Conservation (phyloP, 75 land plant species). For the Pinus tabuliformis region DNA sequence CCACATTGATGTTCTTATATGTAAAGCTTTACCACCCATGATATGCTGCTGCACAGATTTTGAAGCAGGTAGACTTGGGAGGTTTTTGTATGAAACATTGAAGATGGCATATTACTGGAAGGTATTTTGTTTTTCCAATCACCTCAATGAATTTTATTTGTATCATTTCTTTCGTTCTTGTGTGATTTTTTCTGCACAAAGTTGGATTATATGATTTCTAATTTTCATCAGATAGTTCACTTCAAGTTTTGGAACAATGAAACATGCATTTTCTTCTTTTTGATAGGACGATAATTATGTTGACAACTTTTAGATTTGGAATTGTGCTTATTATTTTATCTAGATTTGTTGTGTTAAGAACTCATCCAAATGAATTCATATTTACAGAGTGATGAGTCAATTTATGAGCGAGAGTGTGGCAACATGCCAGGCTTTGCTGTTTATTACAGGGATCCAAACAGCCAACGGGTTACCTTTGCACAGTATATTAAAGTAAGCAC, state of each 20-base stretch:
- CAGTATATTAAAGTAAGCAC: conserved; percentile 81
- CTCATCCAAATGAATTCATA: not conserved
- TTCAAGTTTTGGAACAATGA: not conserved
- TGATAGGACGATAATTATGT: not conserved
- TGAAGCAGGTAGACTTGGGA: conserved; percentile 96
- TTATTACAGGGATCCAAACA: conserved; percentile 80
- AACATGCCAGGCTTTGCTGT: conserved; percentile 99
- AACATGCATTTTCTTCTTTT: not conserved
- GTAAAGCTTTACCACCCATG: conserved; percentile 96
- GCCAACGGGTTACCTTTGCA: conserved; percentile 80
- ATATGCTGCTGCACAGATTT: conserved; percentile 97
- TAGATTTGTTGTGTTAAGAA: not conserved
- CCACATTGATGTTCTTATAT: conserved; percentile 92
- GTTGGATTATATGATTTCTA: not conserved
- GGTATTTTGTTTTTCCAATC: conserved; percentile 32
- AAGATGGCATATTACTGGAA: conserved; percentile 98
- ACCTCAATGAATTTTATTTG: not conserved
- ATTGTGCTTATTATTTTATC: conserved; percentile 9
- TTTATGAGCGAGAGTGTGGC: conserved; percentile 96
- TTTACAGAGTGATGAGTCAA: conserved; percentile 82
- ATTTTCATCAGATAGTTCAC: not conserved
- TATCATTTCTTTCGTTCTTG: not conserved
- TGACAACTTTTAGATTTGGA: not conserved
- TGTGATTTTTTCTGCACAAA: not conserved
- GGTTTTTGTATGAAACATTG: conserved; percentile 86